A percentile compares a stretch with the other conserved stretches of the same genome.
Conservation (phyloP, 805 yeast genomes). For the Candida coleopterorum region DNA sequence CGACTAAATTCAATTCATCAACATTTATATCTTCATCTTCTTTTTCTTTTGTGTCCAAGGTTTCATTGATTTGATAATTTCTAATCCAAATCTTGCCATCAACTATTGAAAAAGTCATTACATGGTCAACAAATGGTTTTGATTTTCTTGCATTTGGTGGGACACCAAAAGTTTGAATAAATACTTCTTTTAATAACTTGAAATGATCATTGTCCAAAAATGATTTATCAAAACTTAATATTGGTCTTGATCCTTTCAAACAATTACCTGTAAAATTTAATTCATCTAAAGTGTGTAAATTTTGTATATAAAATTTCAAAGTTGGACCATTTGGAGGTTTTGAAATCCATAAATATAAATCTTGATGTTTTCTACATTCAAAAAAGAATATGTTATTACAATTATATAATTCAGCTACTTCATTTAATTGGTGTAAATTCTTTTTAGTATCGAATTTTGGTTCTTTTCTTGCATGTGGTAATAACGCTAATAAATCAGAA, state of each 20-base stretch:
- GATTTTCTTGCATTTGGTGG: constrained; percentile 90
- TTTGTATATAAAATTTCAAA: constrained; percentile 86
- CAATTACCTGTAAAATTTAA: constrained; percentile 95
- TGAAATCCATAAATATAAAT: constrained; percentile 88
- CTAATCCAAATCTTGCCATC: constrained; percentile 95
- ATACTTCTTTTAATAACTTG: constrained; percentile 67
- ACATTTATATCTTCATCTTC: constrained; percentile 36
- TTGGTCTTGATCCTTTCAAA: constrained; percentile 90
- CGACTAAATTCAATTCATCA: constrained; percentile 74
- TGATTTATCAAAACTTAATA: constrained; percentile 78
- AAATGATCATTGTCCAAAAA: constrained; percentile 65
- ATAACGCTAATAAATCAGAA: constrained; percentile 65
- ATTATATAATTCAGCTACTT: constrained; percentile 93
- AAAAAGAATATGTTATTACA: constrained; percentile 93
- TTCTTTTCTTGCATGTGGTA: constrained; percentile 95
- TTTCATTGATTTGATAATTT: constrained; percentile 81
- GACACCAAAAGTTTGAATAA: constrained; percentile 66
- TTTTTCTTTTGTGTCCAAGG: constrained; percentile 54
- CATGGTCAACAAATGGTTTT: constrained; percentile 94
- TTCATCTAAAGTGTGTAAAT: constrained; percentile 93
- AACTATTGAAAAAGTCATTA: constrained; percentile 85
- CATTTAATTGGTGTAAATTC: constrained; percentile 82
- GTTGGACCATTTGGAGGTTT: constrained; percentile 99
- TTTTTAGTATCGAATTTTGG: constrained; percentile 93
- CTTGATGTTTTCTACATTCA: constrained; percentile 95